Evolutionary conservation across 345 rosid genomes (phyloP).

Genomic region (Theobroma cacao): DNA sequence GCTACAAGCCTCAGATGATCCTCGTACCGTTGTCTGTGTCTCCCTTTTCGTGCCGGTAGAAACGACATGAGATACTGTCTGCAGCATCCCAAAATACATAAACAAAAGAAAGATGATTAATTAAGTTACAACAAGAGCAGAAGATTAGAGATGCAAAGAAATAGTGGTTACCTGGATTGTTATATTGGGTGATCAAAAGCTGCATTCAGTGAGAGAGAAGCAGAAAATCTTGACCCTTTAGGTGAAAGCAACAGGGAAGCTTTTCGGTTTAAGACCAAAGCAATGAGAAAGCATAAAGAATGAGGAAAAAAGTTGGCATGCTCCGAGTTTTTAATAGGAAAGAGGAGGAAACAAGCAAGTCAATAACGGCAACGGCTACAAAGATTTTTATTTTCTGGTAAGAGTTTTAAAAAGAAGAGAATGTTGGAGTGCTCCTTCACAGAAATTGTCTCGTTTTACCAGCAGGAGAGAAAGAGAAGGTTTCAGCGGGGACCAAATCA

Average conservation of each 20-base stretch:
- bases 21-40: constrained; percentile 46
- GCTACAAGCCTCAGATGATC: constrained; percentile 50
- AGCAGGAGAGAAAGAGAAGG: background rate
- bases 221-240: background rate
- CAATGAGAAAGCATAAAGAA: background rate
- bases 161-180: background rate
- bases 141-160: background rate
- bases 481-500: background rate
- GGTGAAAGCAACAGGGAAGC: background rate
- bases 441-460: constrained; percentile 27
- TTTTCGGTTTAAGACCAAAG: background rate
- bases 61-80: constrained; percentile 26
- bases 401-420: background rate
- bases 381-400: background rate
- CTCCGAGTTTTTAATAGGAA: constrained; percentile 5
- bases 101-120: background rate
- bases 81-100: background rate
- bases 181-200: background rate
- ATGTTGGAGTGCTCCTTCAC: constrained; percentile 13
- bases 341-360: constrained; percentile 8
- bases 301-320: background rate
- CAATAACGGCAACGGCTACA: constrained; percentile 18
- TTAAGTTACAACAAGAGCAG: background rate
- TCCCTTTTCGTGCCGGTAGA: constrained; percentile 37
- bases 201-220: constrained; percentile 10